Percentiles rank a stretch among this genome's conserved stretches.
Evolutionary conservation across 2,329 filamentous ascomycete genomes (phyloP).

Genomic region (Neurospora crassa): DNA sequence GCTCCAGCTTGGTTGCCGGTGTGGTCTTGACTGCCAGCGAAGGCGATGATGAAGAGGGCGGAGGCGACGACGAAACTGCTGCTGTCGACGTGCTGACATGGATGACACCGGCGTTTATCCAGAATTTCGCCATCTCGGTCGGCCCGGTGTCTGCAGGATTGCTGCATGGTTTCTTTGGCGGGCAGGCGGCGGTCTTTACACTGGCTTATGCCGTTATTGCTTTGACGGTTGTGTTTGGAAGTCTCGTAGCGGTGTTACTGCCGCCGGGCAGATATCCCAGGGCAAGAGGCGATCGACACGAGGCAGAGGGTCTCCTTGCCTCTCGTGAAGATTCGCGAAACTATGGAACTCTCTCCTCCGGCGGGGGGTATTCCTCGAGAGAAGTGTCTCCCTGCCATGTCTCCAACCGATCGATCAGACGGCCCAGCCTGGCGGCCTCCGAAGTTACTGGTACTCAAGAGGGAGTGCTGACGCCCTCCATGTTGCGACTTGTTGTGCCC

Average conservation of each 20-base stretch:
- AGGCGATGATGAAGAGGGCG: background rate
- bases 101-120: conserved; percentile 13
- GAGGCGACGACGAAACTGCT: background rate
- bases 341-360: conserved; percentile 14
- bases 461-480: conserved; percentile 2
- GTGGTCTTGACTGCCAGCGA: background rate
- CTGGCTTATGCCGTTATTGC: conserved; percentile 13
- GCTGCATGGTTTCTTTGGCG: conserved; percentile 8
- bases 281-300: background rate
- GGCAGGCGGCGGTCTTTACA: conserved; percentile 11
- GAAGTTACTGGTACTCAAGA: background rate
- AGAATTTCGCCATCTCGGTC: conserved; percentile 12
- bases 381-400: conserved; percentile 9
- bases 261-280: background rate
- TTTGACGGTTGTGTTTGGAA: conserved; percentile 5
- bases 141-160: conserved; percentile 10
- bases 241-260: conserved; percentile 4
- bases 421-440: background rate
- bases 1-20: conserved; percentile 8
- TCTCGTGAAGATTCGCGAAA: background rate
- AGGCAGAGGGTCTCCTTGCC: background rate
- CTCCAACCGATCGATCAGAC: background rate
- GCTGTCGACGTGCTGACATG: conserved; percentile 4
- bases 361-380: conserved; percentile 3
- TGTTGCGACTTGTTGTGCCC: conserved; percentile 10